A percentile compares a stretch with the other conserved stretches of the same genome.
These are phyloP conservation scores for Smittium culicis DNA, from an alignment of 371 early-diverging fungal genomes.

Conservation along the genomic window DNA sequence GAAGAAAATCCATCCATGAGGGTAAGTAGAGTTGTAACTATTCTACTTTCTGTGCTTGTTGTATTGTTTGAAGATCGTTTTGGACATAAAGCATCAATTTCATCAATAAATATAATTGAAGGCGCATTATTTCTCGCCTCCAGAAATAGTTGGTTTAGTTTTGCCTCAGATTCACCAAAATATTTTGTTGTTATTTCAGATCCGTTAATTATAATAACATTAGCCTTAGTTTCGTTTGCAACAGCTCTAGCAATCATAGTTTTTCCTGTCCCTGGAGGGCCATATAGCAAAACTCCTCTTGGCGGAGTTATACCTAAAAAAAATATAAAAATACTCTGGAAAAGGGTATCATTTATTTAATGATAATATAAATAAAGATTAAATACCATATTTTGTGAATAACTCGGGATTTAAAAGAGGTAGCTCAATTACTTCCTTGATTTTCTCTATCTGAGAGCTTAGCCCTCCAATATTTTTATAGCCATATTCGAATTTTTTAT, in stretches of 20 bases:
- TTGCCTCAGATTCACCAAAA: constrained; percentile 92
- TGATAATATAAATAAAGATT: constrained; percentile 1
- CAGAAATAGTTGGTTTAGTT: constrained; percentile 65
- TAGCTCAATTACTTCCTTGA: constrained; percentile 18
- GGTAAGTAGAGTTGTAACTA: constrained; percentile 93
- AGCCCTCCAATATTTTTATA: constrained; percentile 23
- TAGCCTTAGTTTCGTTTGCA: constrained; percentile 65
- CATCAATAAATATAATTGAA: constrained; percentile 95
- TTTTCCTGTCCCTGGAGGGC: constrained; percentile 98
- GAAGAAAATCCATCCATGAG: constrained; percentile 81
- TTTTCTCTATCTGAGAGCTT: constrained; percentile 22
- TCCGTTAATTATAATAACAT: constrained; percentile 81
- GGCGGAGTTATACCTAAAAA: constrained; percentile 68
- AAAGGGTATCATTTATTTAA: neutral
- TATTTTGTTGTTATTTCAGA: constrained; percentile 91
- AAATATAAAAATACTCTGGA: constrained; percentile 14
- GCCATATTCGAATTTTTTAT: no score
- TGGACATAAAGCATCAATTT: constrained; percentile 94
- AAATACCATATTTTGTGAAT: constrained; percentile 13
- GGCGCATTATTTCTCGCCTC: constrained; percentile 73
- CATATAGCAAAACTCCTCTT: constrained; percentile 85
- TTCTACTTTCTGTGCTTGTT: constrained; percentile 60
- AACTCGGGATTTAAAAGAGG: constrained; percentile 4
- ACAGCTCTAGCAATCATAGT: constrained; percentile 86
- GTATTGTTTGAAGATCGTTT: constrained; percentile 59